These are phyloP conservation scores for Pisolithus microcarpus DNA, from an alignment of 768 basidiomycete genomes.

Conservation along the genomic window DNA sequence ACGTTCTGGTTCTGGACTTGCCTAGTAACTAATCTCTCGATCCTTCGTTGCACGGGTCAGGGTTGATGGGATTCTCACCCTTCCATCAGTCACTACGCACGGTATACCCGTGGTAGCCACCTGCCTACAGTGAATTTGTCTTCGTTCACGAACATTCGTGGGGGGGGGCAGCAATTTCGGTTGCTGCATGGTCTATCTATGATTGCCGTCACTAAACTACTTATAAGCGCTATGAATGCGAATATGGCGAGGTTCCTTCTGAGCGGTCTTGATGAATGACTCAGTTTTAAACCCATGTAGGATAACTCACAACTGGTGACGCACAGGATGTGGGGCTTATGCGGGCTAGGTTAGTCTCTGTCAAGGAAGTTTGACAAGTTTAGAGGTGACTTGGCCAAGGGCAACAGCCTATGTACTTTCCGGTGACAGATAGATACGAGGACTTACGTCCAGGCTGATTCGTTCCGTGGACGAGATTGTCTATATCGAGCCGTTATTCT, in stretches of 20 bases:
- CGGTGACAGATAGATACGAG: slow-evolving; percentile 12
- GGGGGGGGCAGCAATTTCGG: slow-evolving; percentile 15
- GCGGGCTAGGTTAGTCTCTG: slow-evolving; percentile 12
- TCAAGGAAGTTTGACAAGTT: slow-evolving; percentile 11
- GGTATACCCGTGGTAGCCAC: slow-evolving; percentile 28
- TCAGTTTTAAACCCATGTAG: neutral
- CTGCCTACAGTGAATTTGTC: slow-evolving; percentile 23
- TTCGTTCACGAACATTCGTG: slow-evolving; percentile 23
- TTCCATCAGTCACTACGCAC: slow-evolving; percentile 31
- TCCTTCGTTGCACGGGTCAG: slow-evolving; percentile 7
- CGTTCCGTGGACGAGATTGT: slow-evolving; percentile 12
- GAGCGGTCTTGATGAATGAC: slow-evolving; percentile 14
- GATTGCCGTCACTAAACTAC: slow-evolving; percentile 12
- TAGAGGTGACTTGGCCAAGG: slow-evolving; percentile 7
- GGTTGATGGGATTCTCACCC: slow-evolving; percentile 25
- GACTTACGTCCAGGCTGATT: slow-evolving; percentile 14
- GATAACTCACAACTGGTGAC: slow-evolving; percentile 14
- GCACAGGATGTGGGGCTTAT: slow-evolving; percentile 27
- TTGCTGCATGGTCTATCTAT: slow-evolving; percentile 19
- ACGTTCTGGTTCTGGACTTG: slow-evolving; percentile 15
- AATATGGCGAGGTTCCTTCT: slow-evolving; percentile 6
- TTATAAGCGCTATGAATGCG: slow-evolving; percentile 8
- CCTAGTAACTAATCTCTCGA: slow-evolving; percentile 6
- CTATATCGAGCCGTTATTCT: slow-evolving; percentile 19
- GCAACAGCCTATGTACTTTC: slow-evolving; percentile 6